Base-by-base conservation (phyloP, 2,329 filamentous ascomycete genomes). In the Venturia nashicola region DNA sequence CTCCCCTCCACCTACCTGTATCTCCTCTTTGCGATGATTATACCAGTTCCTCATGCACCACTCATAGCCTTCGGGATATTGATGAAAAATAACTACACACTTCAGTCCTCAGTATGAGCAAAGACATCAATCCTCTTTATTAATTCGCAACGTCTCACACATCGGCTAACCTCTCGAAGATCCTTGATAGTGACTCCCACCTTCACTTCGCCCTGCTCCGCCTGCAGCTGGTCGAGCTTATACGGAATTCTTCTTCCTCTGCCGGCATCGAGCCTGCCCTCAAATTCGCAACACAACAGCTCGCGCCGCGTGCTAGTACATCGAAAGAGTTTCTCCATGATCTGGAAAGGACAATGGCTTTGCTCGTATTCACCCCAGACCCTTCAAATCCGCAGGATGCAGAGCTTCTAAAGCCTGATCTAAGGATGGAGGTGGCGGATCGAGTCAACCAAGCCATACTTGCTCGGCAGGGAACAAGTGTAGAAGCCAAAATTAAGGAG, bases 31-130 rank as follows among this genome's bases (percentile, higher is more conserved):
- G 32, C 44, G 64, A 92, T 94, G 94, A 99, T 99, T 96, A 96
- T 81, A 90, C 82, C 51, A 83, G 82, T 88, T 82, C 92, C 86
- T 96, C 93, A 99, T 99, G 94, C 94, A 99, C 94, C 94, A 99
- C 94, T 91, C 94, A 91, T 94, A 97, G 85, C 82, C 83, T 85
- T 81, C 81, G 85, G 86, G 86, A n/a, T 84, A 78, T 85, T 94
- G 94, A 95, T 95, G 93, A 97, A 83, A 86, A 87, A 81, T 80
- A 85, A 83, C 79, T 79, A 80, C 51, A 78, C 77, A 84, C 86
- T 89, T 89, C 86, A 90, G 85, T 89, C 85, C 84, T 89, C 85
- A 89, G 84, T 87, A 91, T 94, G 90, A 95, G 81, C 82, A 79
- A 76, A 69, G 71, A 55, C 54, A 70, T n/a, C 5, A 57, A 3